phyloP scores from a whole-genome alignment of 257 asterid species.

The Ophiorrhiza pumila region DNA sequence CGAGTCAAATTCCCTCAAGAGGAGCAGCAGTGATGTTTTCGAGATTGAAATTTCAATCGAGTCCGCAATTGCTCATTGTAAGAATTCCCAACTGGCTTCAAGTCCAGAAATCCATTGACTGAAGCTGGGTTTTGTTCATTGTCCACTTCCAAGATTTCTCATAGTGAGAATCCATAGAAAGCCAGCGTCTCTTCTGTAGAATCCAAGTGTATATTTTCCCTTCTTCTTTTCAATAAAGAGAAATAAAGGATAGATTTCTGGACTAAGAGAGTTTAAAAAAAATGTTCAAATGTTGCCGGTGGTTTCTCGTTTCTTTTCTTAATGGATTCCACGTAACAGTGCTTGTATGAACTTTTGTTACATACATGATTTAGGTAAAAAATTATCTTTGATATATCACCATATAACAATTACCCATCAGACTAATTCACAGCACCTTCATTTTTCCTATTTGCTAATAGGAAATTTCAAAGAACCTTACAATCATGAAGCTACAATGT shows the following conservation, averaged over 20 bases:
- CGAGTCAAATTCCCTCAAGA: slow-evolving; percentile 40
- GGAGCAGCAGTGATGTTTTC: slow-evolving; percentile 59
- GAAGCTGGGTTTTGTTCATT: slow-evolving; percentile 25
- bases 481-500: background rate
- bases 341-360: background rate
- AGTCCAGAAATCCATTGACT: slow-evolving; percentile 26
- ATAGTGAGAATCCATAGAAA: slow-evolving; percentile 22
- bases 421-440: background rate
- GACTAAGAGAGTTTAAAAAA: background rate
- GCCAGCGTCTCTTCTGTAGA: slow-evolving; percentile 24
- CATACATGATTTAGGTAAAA: background rate
- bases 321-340: background rate
- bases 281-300: background rate
- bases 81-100: slow-evolving; percentile 47
- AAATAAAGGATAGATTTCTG: background rate
- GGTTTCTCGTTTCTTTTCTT: background rate
- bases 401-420: background rate
- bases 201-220: slow-evolving; percentile 22
- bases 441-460: background rate
- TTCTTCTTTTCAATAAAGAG: background rate
- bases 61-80: slow-evolving; percentile 92
- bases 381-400: background rate
- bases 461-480: background rate
- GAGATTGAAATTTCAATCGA: slow-evolving; percentile 68
- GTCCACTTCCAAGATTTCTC: slow-evolving; percentile 29